Percentiles rank a stretch among this genome's conserved stretches.
These are phyloP conservation scores for Lachancea fermentati DNA, from an alignment of 805 yeast species.

Conservation along the genomic window DNA sequence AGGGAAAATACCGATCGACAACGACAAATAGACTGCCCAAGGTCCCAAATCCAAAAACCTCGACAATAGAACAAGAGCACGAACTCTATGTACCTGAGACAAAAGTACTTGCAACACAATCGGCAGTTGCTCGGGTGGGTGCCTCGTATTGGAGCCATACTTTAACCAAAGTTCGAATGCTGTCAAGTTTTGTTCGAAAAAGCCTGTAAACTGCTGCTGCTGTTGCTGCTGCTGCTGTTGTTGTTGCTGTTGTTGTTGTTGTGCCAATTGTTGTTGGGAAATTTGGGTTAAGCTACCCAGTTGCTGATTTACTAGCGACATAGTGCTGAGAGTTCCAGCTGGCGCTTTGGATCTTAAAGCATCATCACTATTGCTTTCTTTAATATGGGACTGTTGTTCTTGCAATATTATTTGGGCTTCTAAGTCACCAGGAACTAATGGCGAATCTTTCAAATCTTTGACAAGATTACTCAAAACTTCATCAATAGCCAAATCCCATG, in stretches of 20 bases:
- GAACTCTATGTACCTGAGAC: conserved; percentile 87
- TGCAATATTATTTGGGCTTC: conserved; percentile 24
- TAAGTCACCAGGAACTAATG: conserved; percentile 23
- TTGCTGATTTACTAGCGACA: conserved; percentile 30
- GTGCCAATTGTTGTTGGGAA: conserved; percentile 8
- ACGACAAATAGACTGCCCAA: conserved; percentile 91
- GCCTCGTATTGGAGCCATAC: conserved; percentile 75
- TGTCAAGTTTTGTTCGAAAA: conserved; percentile 91
- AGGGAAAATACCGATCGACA: conserved; percentile 94
- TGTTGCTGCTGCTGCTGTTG: conserved; percentile 19
- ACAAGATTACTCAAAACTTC: conserved; percentile 77
- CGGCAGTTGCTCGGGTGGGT: conserved; percentile 93
- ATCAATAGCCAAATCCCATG: conserved; percentile 96
- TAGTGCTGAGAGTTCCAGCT: conserved; percentile 32
- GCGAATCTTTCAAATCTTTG: conserved; percentile 35
- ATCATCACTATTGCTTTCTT: conserved; percentile 16
- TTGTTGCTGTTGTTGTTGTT: conserved; percentile 10
- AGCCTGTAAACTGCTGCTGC: conserved; percentile 80
- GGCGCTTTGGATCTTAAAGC: conserved; percentile 28
- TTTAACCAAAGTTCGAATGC: conserved; percentile 96
- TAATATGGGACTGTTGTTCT: conserved; percentile 20
- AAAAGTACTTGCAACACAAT: conserved; percentile 86
- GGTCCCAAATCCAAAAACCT: conserved; percentile 92
- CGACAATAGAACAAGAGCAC: conserved; percentile 80
- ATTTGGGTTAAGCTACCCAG: conserved; percentile 1